Conservation (phyloP, 169 alveolate species). For the Plasmodium cynomolgi region DNA sequence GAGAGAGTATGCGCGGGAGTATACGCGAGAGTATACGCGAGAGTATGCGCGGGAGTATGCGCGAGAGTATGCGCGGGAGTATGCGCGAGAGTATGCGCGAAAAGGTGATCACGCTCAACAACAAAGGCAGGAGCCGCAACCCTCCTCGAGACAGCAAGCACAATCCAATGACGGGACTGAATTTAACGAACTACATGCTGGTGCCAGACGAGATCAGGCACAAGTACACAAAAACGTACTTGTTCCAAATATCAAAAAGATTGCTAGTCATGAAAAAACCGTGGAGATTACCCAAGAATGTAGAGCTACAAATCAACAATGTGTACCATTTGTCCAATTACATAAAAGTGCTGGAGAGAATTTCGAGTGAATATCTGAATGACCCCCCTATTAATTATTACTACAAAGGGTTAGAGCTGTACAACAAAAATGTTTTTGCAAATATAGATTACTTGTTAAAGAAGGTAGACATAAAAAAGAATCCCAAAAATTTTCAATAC, state of each 20-base stretch:
- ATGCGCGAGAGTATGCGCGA: neutral
- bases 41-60: neutral
- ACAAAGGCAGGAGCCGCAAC: neutral
- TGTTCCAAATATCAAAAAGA: slow-evolving; percentile 76
- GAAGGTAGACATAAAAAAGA: slow-evolving; percentile 67
- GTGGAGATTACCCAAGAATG: slow-evolving; percentile 85
- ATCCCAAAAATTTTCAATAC: slow-evolving; percentile 12
- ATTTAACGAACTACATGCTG: slow-evolving; percentile 46
- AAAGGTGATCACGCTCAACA: neutral
- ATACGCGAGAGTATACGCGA: too few species aligned
- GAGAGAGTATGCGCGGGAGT: neutral
- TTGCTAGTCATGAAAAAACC: slow-evolving; percentile 85
- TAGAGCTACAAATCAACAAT: slow-evolving; percentile 80
- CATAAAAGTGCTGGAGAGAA: slow-evolving; percentile 80
- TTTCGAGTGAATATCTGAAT: slow-evolving; percentile 76
- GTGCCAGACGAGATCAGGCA: slow-evolving; percentile 74
- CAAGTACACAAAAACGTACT: slow-evolving; percentile 69
- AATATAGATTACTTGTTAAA: slow-evolving; percentile 74
- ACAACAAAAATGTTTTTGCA: slow-evolving; percentile 75
- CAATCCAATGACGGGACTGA: slow-evolving; percentile 43
- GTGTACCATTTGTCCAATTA: slow-evolving; percentile 78
- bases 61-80: neutral
- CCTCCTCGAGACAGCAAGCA: neutral
- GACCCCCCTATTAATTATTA: slow-evolving; percentile 64
- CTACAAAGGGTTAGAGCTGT: slow-evolving; percentile 68